These are phyloP conservation scores for Pulveroboletus sp. DNA, from an alignment of 768 basidiomycete species.

Conservation along the genomic window DNA sequence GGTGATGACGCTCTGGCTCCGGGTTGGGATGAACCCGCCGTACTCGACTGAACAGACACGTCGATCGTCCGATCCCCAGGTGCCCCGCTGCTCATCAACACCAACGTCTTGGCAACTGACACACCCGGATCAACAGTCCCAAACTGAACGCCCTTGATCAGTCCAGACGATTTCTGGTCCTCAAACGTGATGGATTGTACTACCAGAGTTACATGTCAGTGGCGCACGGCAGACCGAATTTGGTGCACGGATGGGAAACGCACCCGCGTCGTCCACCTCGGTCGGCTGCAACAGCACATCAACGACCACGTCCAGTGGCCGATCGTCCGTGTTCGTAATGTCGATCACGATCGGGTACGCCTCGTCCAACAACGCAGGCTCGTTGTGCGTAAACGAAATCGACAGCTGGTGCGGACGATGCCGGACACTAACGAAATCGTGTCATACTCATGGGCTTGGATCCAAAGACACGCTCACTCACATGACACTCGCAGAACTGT, in stretches of 20 bases:
- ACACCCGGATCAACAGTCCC: constrained; percentile 60
- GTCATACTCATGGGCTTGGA: neutral
- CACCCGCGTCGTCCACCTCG: constrained; percentile 69
- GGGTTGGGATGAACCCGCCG: constrained; percentile 13
- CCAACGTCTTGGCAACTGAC: constrained; percentile 55
- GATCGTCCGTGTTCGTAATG: constrained; percentile 67
- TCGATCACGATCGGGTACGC: constrained; percentile 68
- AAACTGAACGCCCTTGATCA: constrained; percentile 70
- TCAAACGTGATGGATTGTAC: constrained; percentile 60
- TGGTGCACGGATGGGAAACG: constrained; percentile 13
- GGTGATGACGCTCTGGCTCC: constrained; percentile 2
- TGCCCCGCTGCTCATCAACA: constrained; percentile 55
- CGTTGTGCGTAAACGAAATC: constrained; percentile 51
- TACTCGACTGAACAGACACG: constrained; percentile 67
- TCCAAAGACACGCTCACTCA: constrained; percentile 30
- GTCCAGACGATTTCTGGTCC: constrained; percentile 57
- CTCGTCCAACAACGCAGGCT: constrained; percentile 79
- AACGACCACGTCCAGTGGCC: constrained; percentile 60
- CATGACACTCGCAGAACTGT: constrained; percentile 43
- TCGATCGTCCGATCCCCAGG: constrained; percentile 74
- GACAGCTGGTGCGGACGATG: constrained; percentile 56
- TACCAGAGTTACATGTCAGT: constrained; percentile 19
- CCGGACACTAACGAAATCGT: constrained; percentile 43
- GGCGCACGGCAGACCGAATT: neutral
- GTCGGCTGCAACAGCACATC: constrained; percentile 79